phyloP scores from a whole-genome alignment of 1,284 basidiomycete genomes.

The Irpex sp. region DNA sequence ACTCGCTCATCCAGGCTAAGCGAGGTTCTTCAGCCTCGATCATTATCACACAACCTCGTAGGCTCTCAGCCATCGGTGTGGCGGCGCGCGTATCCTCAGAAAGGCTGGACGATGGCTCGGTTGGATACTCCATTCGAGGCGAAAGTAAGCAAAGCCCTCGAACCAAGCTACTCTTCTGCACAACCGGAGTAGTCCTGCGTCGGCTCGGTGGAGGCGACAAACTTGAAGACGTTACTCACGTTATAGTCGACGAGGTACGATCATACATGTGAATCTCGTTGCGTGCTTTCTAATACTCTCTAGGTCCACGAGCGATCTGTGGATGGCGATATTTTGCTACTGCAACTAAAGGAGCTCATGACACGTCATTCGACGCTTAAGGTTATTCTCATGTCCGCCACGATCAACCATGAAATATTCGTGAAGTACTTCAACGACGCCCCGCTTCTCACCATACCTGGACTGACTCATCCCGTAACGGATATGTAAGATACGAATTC shows the following conservation, averaged over 20 bases:
- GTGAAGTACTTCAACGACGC: slow-evolving; percentile 77
- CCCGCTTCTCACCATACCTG: slow-evolving; percentile 81
- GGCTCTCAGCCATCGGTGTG: slow-evolving; percentile 87
- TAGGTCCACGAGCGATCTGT: slow-evolving; percentile 88
- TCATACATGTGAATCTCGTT: background rate
- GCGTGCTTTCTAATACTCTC: background rate
- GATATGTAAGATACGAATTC: slow-evolving; percentile 49
- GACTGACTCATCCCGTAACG: slow-evolving; percentile 73
- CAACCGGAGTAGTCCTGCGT: slow-evolving; percentile 86
- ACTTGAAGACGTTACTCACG: slow-evolving; percentile 71
- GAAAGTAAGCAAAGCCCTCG: slow-evolving; percentile 65
- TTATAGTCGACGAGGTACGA: slow-evolving; percentile 85
- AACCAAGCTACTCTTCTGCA: slow-evolving; percentile 86
- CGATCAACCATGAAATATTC: slow-evolving; percentile 85
- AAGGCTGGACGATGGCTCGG: slow-evolving; percentile 76
- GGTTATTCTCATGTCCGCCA: slow-evolving; percentile 84
- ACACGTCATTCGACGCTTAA: slow-evolving; percentile 68
- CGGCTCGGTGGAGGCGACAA: slow-evolving; percentile 73
- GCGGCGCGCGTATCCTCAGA: slow-evolving; percentile 86
- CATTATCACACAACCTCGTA: slow-evolving; percentile 85
- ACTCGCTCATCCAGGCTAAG: slow-evolving; percentile 66
- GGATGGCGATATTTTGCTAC: slow-evolving; percentile 85
- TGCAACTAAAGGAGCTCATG: slow-evolving; percentile 80
- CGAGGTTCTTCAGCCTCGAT: slow-evolving; percentile 72
- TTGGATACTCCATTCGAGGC: slow-evolving; percentile 91